Conservation (phyloP, 306 rosid genomes). For the Cucumis sativus region Cucumber_9930_V3 NC_026661.2:2632501-2633000, state of each 20-base stretch:
- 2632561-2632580: too few relatives aligned
- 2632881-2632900: not conserved
- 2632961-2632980: conserved; percentile 46
- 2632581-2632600: not conserved
- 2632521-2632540: conserved; percentile 1
- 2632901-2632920: conserved; percentile 5
- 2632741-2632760: conserved; percentile 3
- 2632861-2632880: not conserved
- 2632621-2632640: not conserved
- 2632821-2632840: not conserved
- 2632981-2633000: conserved; percentile 89
- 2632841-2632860: not conserved
- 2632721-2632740: not conserved
- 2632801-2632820: not conserved
- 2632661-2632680: not conserved
- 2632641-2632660: not conserved
- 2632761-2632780: conserved; percentile 5
- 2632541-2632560: not conserved
- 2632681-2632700: not conserved
- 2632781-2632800: not conserved
- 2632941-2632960: conserved; percentile 45
- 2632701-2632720: not conserved
- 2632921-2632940: conserved; percentile 84
- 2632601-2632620: not conserved
- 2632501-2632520: conserved; percentile 2